Evolutionary conservation across 257 asterid species (phyloP).

Genomic region (Scutellaria galericulata): DNA sequence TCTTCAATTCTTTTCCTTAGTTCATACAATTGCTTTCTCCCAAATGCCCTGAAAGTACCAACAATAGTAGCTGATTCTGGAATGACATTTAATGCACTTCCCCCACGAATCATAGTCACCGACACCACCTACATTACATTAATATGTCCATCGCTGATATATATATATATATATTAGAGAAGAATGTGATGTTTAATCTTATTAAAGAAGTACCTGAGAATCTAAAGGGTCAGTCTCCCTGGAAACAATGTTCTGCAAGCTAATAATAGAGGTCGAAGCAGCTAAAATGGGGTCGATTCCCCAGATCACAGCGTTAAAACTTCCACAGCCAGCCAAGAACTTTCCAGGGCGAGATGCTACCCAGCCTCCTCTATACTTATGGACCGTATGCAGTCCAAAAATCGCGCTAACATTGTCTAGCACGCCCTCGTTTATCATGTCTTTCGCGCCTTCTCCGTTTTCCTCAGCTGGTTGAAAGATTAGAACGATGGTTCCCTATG

Average conservation of each 20-base stretch:
- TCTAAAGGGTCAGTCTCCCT: conserved; percentile 64
- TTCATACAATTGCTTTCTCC: conserved; percentile 41
- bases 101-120: conserved; percentile 45
- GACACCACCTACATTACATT: conserved; percentile 50
- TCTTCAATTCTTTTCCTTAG: conserved; percentile 54
- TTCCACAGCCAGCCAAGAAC: conserved; percentile 60
- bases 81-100: conserved; percentile 32
- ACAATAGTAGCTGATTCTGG: conserved; percentile 51
- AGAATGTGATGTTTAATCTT: not conserved
- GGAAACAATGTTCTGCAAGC: conserved; percentile 59
- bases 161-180: too few relatives aligned
- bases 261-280: conserved; percentile 51
- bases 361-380: conserved; percentile 37
- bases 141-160: too few relatives aligned
- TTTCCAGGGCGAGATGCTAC: conserved; percentile 55
- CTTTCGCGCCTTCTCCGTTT: conserved; percentile 53
- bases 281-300: conserved; percentile 62
- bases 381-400: conserved; percentile 49
- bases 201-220: conserved; percentile 43
- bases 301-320: conserved; percentile 51
- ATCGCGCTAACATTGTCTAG: conserved; percentile 52
- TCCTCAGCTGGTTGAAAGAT: conserved; percentile 74
- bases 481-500: conserved; percentile 57
- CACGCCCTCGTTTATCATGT: conserved; percentile 55
- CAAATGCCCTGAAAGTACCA: conserved; percentile 61